Conservation (phyloP, 1,284 basidiomycete species). For the Tilletia walkeri region DNA sequence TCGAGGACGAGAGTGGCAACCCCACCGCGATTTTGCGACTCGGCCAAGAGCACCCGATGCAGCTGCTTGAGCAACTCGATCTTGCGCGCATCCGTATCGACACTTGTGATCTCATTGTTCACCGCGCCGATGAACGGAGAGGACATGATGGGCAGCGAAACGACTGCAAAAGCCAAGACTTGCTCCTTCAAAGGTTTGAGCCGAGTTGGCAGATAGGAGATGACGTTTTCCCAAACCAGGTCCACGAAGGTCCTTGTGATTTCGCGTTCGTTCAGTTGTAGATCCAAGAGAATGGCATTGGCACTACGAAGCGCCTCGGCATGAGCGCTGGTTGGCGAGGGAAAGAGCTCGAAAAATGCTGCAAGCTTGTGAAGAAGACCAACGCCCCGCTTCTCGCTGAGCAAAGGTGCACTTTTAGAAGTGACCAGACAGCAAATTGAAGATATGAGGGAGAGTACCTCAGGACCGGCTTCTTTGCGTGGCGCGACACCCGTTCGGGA, state of each 20-base stretch:
- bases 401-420: conserved; percentile 29
- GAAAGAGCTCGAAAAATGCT: conserved; percentile 26
- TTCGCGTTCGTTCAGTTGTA: conserved; percentile 38
- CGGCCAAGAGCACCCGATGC: not conserved
- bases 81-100: not conserved
- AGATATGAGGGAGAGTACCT: not conserved
- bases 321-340: conserved; percentile 38
- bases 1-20: conserved; percentile 1
- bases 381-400: conserved; percentile 24
- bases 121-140: not conserved
- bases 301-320: conserved; percentile 35
- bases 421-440: not conserved
- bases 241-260: conserved; percentile 26
- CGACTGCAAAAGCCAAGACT: not conserved
- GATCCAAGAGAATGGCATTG: conserved; percentile 29
- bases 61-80: not conserved
- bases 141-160: not conserved
- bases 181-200: conserved; percentile 38
- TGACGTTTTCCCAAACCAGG: conserved; percentile 19
- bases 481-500: too few relatives aligned
- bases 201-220: conserved; percentile 33
- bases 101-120: not conserved
- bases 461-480: not conserved
- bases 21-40: not conserved
- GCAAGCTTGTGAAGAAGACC: conserved; percentile 33